Base-by-base conservation (phyloP, 257 asterid species). In the Rhazya stricta region DNA sequence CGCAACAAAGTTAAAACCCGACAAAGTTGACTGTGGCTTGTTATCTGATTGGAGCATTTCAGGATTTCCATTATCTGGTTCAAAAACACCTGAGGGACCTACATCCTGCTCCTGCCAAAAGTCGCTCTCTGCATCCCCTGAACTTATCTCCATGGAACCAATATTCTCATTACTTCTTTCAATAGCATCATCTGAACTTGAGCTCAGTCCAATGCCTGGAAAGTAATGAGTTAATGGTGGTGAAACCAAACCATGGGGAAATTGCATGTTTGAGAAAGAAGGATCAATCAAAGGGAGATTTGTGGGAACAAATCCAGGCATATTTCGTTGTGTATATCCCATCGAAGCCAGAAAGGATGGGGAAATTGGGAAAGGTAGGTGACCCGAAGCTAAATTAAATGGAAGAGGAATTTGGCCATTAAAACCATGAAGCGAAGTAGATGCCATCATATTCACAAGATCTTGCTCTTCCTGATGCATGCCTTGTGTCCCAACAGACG, bases 391-490 rank as follows among this genome's bases (percentile, higher is more conserved):
- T 71, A 89, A 77, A 81, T 88, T 89, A 81, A 89, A 79, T 34
- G 97, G 94, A 70, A 85, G 70, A 63, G 82, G 94, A 84, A 88
- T 73, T 67, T 88, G 96, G 74, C 94, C 87, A 37, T 88, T 88
- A 72, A 88, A 84, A 77, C 91, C 89, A 81, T 91, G 96, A 77
- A 89, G 88, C 77, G 96, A 86, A 80, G 96, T 83, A 81, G 97
- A 88, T 54, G 90, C 88, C 99, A 89, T 84, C 89, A 88, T 89
- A 84, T 91, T 92, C 81, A 85, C 94, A 65, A 88, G 82, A 81
- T 89, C 97, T 84, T 90, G 97, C 86, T 89, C 96, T 83, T 94
- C 96, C 81, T 83, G 97, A 54, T 77, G 87, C 92, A 87, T 88
- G 51, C 80, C 83, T 72, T 73, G 91, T 73, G 89, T 80, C n/a